These are phyloP conservation scores for Castanospermum australe DNA, from an alignment of 306 rosid species.

Conservation along the genomic window DNA sequence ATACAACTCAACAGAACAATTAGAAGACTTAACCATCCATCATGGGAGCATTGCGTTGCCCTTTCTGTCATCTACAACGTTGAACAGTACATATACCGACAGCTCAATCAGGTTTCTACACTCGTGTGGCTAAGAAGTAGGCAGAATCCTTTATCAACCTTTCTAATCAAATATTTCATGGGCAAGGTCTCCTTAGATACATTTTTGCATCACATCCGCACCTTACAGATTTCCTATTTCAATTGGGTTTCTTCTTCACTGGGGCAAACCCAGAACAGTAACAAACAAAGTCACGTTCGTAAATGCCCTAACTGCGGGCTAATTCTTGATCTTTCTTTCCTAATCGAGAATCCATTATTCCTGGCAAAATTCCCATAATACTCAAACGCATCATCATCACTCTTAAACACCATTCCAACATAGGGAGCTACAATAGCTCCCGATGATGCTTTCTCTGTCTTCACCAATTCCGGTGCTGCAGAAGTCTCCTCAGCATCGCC, in stretches of 20 bases:
- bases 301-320: constrained; percentile 90
- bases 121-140: constrained; percentile 5
- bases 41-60: not conserved
- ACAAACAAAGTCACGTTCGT: constrained; percentile 95
- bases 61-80: constrained; percentile 26
- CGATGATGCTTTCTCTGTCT: constrained; percentile 40
- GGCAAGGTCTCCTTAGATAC: constrained; percentile 49
- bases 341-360: constrained; percentile 83
- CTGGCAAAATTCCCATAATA: constrained; percentile 85
- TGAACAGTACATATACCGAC: constrained; percentile 14
- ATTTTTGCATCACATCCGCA: constrained; percentile 98
- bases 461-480: constrained; percentile 55
- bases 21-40: not conserved
- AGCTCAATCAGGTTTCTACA: not conserved
- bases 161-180: not conserved
- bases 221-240: constrained; percentile 86
- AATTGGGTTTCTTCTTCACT: constrained; percentile 70
- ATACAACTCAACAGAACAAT: no score
- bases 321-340: constrained; percentile 90
- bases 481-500: constrained; percentile 68
- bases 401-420: constrained; percentile 94
- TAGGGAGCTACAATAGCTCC: constrained; percentile 81
- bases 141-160: constrained; percentile 1
- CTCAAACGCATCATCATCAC: constrained; percentile 92
- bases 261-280: constrained; percentile 96